These are phyloP conservation scores for Alternaria tenuissima DNA, from an alignment of 2,329 filamentous ascomycete genomes.

Conservation along the genomic window DNA sequence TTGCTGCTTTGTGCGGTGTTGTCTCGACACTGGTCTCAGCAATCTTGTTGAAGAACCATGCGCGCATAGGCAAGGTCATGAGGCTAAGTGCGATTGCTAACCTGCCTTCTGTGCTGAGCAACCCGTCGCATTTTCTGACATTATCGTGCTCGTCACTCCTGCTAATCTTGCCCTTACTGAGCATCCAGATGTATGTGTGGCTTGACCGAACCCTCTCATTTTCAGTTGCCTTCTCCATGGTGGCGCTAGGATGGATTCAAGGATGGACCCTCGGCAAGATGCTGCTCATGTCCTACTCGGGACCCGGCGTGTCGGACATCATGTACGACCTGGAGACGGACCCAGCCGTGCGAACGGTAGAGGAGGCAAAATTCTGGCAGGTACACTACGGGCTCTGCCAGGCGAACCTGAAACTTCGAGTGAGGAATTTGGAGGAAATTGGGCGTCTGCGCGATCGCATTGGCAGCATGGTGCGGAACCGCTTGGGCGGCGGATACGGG, in stretches of 20 bases:
- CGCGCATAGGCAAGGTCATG: constrained; percentile 91
- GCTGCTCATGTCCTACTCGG: constrained; percentile 89
- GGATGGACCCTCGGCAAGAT: constrained; percentile 89
- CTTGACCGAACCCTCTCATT: constrained; percentile 84
- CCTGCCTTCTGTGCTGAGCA: constrained; percentile 86
- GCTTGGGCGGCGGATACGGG: constrained; percentile 88
- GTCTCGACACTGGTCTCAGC: constrained; percentile 84
- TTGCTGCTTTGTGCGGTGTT: constrained; percentile 83
- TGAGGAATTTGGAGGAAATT: constrained; percentile 70
- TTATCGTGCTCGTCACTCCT: constrained; percentile 84
- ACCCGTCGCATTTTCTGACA: constrained; percentile 94
- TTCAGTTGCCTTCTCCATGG: constrained; percentile 87
- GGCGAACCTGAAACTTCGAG: constrained; percentile 86
- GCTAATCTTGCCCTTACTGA: constrained; percentile 81
- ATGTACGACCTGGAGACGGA: constrained; percentile 86
- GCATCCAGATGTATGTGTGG: constrained; percentile 80
- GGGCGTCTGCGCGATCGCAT: constrained; percentile 78
- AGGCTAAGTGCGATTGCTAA: constrained; percentile 82
- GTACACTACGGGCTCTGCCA: constrained; percentile 97
- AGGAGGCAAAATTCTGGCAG: constrained; percentile 97
- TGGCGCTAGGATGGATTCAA: constrained; percentile 81
- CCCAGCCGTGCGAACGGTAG: constrained; percentile 75
- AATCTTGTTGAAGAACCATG: constrained; percentile 87
- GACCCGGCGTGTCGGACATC: constrained; percentile 72
- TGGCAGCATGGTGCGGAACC: constrained; percentile 79